A percentile compares a stretch with the other conserved stretches of the same genome.
Evolutionary conservation across 2,329 filamentous ascomycete species (phyloP).

Genomic region (Aspergillus japonicus): DNA sequence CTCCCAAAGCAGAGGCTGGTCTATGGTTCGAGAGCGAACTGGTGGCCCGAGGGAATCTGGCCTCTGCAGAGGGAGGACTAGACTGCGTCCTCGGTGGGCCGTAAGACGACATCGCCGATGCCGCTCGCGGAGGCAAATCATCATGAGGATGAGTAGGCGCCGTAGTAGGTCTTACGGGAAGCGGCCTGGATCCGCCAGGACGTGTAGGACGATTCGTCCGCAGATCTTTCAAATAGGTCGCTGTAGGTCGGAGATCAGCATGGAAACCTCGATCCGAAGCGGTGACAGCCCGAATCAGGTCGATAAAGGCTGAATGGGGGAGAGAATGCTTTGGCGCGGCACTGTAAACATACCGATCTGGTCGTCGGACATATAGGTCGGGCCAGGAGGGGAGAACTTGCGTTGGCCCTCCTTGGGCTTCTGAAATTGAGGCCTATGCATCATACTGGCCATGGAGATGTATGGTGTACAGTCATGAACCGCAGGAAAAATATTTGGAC

Average conservation of each 20-base stretch:
- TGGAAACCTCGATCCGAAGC: constrained; percentile 11
- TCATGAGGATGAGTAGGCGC: constrained; percentile 27
- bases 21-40: constrained; percentile 43
- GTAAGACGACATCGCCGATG: constrained; percentile 45
- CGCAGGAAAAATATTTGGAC: neutral
- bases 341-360: constrained; percentile 45
- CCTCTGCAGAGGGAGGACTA: constrained; percentile 18
- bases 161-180: constrained; percentile 50
- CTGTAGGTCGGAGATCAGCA: constrained; percentile 37
- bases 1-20: constrained; percentile 30
- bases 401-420: constrained; percentile 36
- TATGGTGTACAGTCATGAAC: constrained; percentile 9
- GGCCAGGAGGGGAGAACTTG: constrained; percentile 48
- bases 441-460: constrained; percentile 28
- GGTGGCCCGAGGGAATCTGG: constrained; percentile 36
- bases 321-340: constrained; percentile 20
- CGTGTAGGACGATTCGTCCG: constrained; percentile 57
- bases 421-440: constrained; percentile 36
- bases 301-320: constrained; percentile 16
- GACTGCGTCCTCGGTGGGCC: constrained; percentile 20
- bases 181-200: constrained; percentile 60
- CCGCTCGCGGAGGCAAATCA: constrained; percentile 40
- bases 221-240: constrained; percentile 59
- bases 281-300: constrained; percentile 13
- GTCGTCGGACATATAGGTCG: constrained; percentile 47